Evolutionary conservation across 805 yeast genomes (phyloP).

Genomic region (Lachancea meyersii): DNA sequence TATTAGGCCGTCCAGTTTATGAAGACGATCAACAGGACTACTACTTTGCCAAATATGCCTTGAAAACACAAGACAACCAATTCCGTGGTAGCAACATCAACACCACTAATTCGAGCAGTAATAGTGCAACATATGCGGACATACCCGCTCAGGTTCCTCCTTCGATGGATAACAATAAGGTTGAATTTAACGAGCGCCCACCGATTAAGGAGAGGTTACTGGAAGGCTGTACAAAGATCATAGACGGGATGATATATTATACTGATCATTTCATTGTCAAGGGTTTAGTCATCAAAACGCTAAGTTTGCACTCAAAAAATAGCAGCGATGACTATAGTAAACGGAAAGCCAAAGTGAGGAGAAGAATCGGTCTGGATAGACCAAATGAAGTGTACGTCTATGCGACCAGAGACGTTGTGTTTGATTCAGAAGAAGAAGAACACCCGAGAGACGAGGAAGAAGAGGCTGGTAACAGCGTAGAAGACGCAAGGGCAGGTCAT

Average conservation of each 20-base stretch:
- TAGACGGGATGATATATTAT: constrained; percentile 37
- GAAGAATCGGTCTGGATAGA: constrained; percentile 23
- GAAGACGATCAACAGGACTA: constrained; percentile 50
- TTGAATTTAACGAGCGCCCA: constrained; percentile 7
- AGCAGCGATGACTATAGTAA: constrained; percentile 21
- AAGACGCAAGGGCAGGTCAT: background rate
- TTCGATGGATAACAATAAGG: constrained; percentile 3
- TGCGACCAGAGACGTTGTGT: constrained; percentile 38
- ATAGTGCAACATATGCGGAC: background rate
- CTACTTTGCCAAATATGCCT: constrained; percentile 27
- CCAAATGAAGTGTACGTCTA: constrained; percentile 39
- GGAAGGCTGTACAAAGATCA: constrained; percentile 27
- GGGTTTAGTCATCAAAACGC: constrained; percentile 53
- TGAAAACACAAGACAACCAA: constrained; percentile 25
- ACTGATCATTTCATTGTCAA: constrained; percentile 52
- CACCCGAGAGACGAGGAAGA: constrained; percentile 8
- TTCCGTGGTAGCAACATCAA: constrained; percentile 14
- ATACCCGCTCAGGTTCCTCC: background rate
- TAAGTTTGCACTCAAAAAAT: constrained; percentile 27
- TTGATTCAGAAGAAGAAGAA: constrained; percentile 31
- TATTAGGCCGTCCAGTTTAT: constrained; percentile 66
- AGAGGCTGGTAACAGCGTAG: constrained; percentile 10
- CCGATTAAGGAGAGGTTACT: constrained; percentile 1
- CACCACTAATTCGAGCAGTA: constrained; percentile 1
- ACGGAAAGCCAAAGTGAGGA: constrained; percentile 22